These are phyloP conservation scores for Gentiana macrophylla DNA, from an alignment of 257 asterid species.

Conservation along the genomic window DNA sequence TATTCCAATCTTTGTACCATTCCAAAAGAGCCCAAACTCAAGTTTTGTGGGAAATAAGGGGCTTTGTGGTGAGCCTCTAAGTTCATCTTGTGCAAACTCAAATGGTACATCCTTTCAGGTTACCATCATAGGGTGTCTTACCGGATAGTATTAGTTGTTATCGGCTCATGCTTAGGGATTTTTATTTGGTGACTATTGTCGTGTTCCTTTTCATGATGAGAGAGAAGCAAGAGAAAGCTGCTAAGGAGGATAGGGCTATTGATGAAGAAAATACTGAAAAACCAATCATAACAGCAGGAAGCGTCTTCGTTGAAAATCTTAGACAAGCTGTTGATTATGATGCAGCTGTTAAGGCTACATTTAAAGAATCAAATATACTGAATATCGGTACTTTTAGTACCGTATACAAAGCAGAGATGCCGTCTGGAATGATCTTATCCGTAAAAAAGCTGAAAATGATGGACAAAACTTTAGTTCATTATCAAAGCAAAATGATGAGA, in stretches of 20 bases:
- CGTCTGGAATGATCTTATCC: conserved; percentile 74
- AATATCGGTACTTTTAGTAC: conserved; percentile 75
- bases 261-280: conserved; percentile 27
- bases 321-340: conserved; percentile 84
- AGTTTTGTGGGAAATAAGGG: conserved; percentile 76
- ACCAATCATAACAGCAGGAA: conserved; percentile 76
- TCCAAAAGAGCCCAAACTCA: conserved; percentile 76
- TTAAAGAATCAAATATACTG: conserved; percentile 66
- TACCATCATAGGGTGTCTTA: conserved; percentile 84
- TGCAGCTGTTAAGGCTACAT: conserved; percentile 62
- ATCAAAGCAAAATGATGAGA: conserved; percentile 76
- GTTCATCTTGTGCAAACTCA: conserved; percentile 43
- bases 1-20: conserved; percentile 67
- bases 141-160: conserved; percentile 61
- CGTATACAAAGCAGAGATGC: conserved; percentile 89
- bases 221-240: conserved; percentile 79
- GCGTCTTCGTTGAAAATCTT: conserved; percentile 69
- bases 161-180: conserved; percentile 89
- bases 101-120: conserved; percentile 23
- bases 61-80: conserved; percentile 86
- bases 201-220: conserved; percentile 84
- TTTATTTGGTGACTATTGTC: conserved; percentile 58
- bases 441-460: conserved; percentile 69
- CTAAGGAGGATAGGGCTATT: conserved; percentile 26
- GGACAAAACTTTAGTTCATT: conserved; percentile 66